Evolutionary conservation across 2,329 filamentous ascomycete species (phyloP), one percentile per base, ranked within the genome.

Genomic region (Beauveria scarabaeidicola): DNA sequence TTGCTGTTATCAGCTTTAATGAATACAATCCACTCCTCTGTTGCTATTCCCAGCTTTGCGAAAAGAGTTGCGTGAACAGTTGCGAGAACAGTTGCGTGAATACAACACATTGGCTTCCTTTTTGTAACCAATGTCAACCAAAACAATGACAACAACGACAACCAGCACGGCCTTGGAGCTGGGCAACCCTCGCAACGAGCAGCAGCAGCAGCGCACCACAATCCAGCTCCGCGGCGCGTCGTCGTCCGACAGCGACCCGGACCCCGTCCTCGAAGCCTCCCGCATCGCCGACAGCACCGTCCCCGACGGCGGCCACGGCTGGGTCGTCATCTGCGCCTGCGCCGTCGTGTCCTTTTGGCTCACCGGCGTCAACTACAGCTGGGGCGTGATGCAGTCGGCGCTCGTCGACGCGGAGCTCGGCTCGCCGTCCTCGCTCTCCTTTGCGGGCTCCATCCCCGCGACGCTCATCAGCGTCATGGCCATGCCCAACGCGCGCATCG

Each of bases 301-400:
- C 21, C 61, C 61, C n/a, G 61, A 62, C 40, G 61, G 61, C 38
- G 61, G 61, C 32, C 44, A 58, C 27, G 61, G 58, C 21, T 62
- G 61, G 61, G 46, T 58, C 17, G 48, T 62, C 52, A 41, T 62
- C 29, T 32, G 27, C 40, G 58, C 53, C 13, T 62, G 61, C 53
- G 53, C 50, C 58, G 50, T 62, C 25, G 41, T 55, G 5, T 54
- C 53, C 7, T 61, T 62, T 11, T 62, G 61, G 61, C 46, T 57
- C 13, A 62, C 52, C 9, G 61, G 43, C 40, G 58, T 52, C 41
- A 62, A 52, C 21, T 58, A 58, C 47, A 55, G 56, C 52, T 62
- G 58, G 58, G 61, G 61, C 32, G 57, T 62, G 17, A 46, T 62
- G 40, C 61, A 62, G 15, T 27, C 48, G 5, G 61, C 61, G 1